Evolutionary conservation across 2,329 filamentous ascomycete species (phyloP), one percentile per base, ranked within the genome.

Genomic region (Sporothrix phasma): DNA sequence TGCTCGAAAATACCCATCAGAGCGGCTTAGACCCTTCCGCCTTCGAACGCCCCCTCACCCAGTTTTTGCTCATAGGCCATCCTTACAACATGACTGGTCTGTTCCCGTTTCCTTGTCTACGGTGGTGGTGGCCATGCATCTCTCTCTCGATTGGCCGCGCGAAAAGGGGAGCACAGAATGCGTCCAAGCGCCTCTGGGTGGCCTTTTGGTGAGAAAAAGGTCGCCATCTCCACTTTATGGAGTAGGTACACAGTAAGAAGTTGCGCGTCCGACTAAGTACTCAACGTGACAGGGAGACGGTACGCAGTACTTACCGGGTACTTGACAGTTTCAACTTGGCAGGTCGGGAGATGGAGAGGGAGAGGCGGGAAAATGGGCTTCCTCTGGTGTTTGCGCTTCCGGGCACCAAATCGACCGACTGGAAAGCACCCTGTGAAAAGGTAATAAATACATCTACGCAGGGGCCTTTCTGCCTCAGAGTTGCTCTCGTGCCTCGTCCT

Each of bases 401-500:
- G n/a, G 13, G 47, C 47, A 10, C 5, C 17, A 8, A 22, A 24
- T 13, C 24, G 8, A 47, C 22, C 43, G 11, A 11, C 22, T 46
- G 19, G n/a, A 15, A 51, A 53, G n/a, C n/a, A n/a, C n/a, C n/a
- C n/a, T n/a, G n/a, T n/a, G n/a, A n/a, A n/a, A n/a, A n/a, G 29
- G 26, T 7, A n/a, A 34, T 53, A 29, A 31, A 22, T 54, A 34
- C 24, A 56, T 39, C 34, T 19, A 46, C 49, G 58, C 58, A 61
- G 58, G 43, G 51, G 43, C n/a, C 34, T 24, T 45, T 61, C n/a
- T 61, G 58, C 58, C 43, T 61, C 58, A 37, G 43, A 26, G 37
- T 19, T 47, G 29, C n/a, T 26, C 41, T 13, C 19, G 34, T 41
- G 37, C 49, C 49, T 13, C 46, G 15, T 17, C n/a, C 7, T 29